Evolutionary conservation across 805 yeast genomes (phyloP).

Genomic region (Huiozyma sinensis): DNA sequence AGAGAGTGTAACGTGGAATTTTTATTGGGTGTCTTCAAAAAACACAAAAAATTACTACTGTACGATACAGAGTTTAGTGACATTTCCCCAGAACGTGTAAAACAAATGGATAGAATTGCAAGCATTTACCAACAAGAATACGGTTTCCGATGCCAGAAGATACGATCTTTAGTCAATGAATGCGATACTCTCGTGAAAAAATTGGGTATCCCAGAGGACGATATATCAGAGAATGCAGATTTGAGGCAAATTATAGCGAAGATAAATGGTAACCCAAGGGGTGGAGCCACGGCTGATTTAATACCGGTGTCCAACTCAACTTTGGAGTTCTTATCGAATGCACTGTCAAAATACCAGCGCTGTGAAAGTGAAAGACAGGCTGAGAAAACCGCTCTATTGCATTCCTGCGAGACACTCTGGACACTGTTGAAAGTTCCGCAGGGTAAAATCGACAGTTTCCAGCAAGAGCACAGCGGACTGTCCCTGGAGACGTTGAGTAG

Average conservation of each 20-base stretch:
- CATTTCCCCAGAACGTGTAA: constrained; percentile 10
- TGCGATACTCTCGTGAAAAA: constrained; percentile 14
- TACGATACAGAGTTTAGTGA: constrained; percentile 13
- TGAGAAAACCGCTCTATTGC: constrained; percentile 26
- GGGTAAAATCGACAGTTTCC: constrained; percentile 33
- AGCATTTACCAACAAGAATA: constrained; percentile 12
- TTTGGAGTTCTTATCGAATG: constrained; percentile 6
- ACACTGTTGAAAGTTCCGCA: constrained; percentile 40
- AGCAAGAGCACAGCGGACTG: constrained; percentile 34
- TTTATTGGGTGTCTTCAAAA: constrained; percentile 11
- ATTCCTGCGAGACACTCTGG: constrained; percentile 46
- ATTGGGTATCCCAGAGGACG: constrained; percentile 5
- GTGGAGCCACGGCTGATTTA: neutral
- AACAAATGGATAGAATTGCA: constrained; percentile 6
- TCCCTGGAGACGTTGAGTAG: constrained; percentile 38
- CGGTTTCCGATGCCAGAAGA: constrained; percentile 5
- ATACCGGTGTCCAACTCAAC: constrained; percentile 1
- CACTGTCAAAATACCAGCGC: constrained; percentile 9
- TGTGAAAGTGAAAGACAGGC: constrained; percentile 28
- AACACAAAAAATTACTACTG: constrained; percentile 14
- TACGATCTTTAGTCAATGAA: constrained; percentile 6
- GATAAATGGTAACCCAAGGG: neutral
- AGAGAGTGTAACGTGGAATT: neutral
- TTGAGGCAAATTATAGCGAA: neutral
- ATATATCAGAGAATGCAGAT: neutral